Evolutionary conservation across 164 flowering plant genomes (phyloP), one percentile per base, ranked within the genome.

Genomic region (Aristolochia contorta): DNA sequence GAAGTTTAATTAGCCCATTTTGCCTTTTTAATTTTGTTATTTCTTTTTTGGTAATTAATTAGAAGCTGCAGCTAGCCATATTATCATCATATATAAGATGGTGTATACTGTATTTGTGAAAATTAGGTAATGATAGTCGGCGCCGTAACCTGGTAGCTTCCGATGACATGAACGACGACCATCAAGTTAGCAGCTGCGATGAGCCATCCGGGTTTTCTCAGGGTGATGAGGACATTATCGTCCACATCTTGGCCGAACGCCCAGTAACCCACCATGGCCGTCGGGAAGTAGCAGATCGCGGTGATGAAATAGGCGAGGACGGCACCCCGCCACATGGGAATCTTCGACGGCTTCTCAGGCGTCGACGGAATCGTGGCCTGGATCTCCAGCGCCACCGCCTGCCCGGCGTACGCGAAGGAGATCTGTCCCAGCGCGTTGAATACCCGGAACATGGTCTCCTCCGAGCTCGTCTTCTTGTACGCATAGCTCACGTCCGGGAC

Each of bases 101-200:
- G n/a, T n/a, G n/a, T n/a, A n/a, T n/a, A n/a, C n/a, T n/a, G n/a
- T n/a, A n/a, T n/a, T n/a, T n/a, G n/a, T n/a, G n/a, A n/a, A n/a
- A n/a, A n/a, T n/a, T n/a, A n/a, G n/a, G n/a, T n/a, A n/a, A n/a
- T n/a, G n/a, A n/a, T n/a, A n/a, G n/a, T n/a, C n/a, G n/a, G n/a
- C n/a, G n/a, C n/a, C n/a, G n/a, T n/a, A n/a, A 83, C 96, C 88
- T 88, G 96, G 63, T 91, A 89, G 78, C 98, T 91, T 50, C 98
- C 96, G 43, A 91, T 86, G 69, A 91, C 98, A 75, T 91, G 98
- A 24, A 91, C 60, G 43, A 89, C 94, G 20, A 91, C 98, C 90
- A 89, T 85, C 50, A 91, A 58, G 67, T 91, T 91, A 37, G 98
- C 98, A 32, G 91, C 65, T 2, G 95, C 95, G 61, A 91, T 89